Evolutionary conservation across 805 yeast species (phyloP).

Genomic region (Pichia exigua): DNA sequence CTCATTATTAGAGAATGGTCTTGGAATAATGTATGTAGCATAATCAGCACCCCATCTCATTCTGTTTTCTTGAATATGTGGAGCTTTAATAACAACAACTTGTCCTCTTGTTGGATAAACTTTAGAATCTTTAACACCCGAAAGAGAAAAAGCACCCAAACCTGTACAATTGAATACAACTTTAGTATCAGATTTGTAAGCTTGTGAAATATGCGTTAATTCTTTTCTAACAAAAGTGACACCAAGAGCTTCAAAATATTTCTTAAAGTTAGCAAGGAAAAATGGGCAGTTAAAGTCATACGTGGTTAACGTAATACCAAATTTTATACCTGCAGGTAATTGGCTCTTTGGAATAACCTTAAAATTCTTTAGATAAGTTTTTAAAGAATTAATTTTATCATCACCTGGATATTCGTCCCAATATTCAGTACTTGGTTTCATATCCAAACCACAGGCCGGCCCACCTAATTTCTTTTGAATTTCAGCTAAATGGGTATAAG

Average conservation of each 20-base stretch:
- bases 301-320: conserved; percentile 49
- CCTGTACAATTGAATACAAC: conserved; percentile 74
- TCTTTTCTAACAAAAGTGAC: conserved; percentile 42
- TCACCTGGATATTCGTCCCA: conserved; percentile 46
- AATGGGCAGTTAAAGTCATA: conserved; percentile 71
- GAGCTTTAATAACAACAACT: conserved; percentile 64
- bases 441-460: conserved; percentile 44
- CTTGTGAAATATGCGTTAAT: conserved; percentile 50
- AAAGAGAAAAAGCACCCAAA: conserved; percentile 53
- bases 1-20: conserved; percentile 60
- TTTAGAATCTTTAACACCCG: conserved; percentile 55
- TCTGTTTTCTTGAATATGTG: conserved; percentile 53
- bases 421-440: conserved; percentile 47
- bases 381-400: conserved; percentile 40
- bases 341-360: conserved; percentile 28
- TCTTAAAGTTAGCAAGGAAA: conserved; percentile 42
- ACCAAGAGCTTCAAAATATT: conserved; percentile 39
- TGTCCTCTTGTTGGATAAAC: conserved; percentile 78
- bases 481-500: conserved; percentile 41
- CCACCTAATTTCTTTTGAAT: conserved; percentile 45
- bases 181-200: conserved; percentile 32
- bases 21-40: conserved; percentile 65
- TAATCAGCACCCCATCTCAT: conserved; percentile 53
- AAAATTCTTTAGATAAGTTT: conserved; percentile 43
- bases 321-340: conserved; percentile 45